Percentiles rank a stretch among this genome's conserved stretches.
Evolutionary conservation across 2,329 filamentous ascomycete species (phyloP).

Genomic region (Cadophora gregata): DNA sequence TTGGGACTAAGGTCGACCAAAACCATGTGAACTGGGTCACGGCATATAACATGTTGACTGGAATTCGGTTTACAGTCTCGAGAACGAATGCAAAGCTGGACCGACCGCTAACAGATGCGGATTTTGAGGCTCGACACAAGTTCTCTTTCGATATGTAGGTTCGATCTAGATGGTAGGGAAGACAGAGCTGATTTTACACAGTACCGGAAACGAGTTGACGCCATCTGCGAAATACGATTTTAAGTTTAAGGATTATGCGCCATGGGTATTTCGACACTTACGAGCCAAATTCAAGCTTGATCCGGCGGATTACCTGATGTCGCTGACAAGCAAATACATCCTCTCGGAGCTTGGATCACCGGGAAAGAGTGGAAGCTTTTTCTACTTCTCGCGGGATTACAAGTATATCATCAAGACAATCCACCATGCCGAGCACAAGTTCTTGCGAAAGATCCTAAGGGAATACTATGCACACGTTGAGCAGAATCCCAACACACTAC

Average conservation of each 20-base stretch:
- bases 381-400: slow-evolving; percentile 99
- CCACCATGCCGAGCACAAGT: slow-evolving; percentile 92
- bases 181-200: slow-evolving; percentile 51
- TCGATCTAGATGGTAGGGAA: slow-evolving; percentile 4
- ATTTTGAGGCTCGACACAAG: slow-evolving; percentile 95
- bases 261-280: slow-evolving; percentile 96
- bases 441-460: slow-evolving; percentile 80
- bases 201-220: slow-evolving; percentile 94
- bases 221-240: slow-evolving; percentile 99
- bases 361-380: slow-evolving; percentile 98
- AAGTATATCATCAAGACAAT: slow-evolving; percentile 99
- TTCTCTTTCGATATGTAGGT: slow-evolving; percentile 97
- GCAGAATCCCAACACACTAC: slow-evolving; percentile 92
- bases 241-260: slow-evolving; percentile 99
- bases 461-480: slow-evolving; percentile 95
- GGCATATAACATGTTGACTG: slow-evolving; percentile 99
- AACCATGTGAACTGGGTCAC: slow-evolving; percentile 97
- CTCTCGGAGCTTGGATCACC: slow-evolving; percentile 95
- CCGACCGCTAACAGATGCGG: slow-evolving; percentile 83
- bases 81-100: slow-evolving; percentile 97
- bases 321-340: slow-evolving; percentile 97
- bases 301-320: slow-evolving; percentile 97
- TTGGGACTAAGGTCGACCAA: slow-evolving; percentile 97
- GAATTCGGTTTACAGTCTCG: slow-evolving; percentile 95
- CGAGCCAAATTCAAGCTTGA: slow-evolving; percentile 88